These are phyloP conservation scores for Triticum urartu DNA, from an alignment of 176 grass and related monocot species.

Conservation along the genomic window DNA sequence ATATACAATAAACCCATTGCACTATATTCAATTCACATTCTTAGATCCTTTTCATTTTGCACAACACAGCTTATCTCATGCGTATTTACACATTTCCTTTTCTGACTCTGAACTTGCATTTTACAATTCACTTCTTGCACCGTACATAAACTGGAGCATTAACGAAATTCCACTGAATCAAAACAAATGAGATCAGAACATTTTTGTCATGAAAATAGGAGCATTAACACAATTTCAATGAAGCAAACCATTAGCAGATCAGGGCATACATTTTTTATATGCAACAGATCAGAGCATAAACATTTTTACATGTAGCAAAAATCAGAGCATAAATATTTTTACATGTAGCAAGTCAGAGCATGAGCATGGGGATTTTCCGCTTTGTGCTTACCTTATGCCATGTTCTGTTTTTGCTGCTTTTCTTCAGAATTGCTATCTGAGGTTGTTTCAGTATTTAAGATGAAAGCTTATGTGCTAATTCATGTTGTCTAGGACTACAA, in stretches of 20 bases:
- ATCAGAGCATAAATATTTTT: background rate
- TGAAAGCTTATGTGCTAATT: constrained; percentile 29
- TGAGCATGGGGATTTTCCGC: background rate
- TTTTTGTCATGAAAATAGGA: background rate
- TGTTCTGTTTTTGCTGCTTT: background rate
- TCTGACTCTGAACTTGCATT: background rate
- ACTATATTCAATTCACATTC: background rate
- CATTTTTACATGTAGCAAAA: background rate
- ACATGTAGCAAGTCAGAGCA: background rate
- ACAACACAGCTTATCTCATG: background rate
- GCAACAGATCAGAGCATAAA: background rate
- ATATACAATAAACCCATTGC: background rate
- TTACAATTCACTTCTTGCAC: background rate
- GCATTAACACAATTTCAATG: background rate
- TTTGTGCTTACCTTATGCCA: background rate
- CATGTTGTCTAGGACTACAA: constrained; percentile 72
- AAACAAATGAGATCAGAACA: background rate
- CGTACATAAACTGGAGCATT: background rate
- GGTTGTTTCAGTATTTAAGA: background rate
- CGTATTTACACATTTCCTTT: background rate
- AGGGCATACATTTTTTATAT: background rate
- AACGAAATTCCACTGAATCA: background rate
- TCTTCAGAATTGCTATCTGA: background rate
- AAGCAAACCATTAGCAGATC: background rate
- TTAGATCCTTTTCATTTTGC: background rate